Conservation (phyloP, 495 filamentous ascomycete genomes). For the Podospora didyma region DNA sequence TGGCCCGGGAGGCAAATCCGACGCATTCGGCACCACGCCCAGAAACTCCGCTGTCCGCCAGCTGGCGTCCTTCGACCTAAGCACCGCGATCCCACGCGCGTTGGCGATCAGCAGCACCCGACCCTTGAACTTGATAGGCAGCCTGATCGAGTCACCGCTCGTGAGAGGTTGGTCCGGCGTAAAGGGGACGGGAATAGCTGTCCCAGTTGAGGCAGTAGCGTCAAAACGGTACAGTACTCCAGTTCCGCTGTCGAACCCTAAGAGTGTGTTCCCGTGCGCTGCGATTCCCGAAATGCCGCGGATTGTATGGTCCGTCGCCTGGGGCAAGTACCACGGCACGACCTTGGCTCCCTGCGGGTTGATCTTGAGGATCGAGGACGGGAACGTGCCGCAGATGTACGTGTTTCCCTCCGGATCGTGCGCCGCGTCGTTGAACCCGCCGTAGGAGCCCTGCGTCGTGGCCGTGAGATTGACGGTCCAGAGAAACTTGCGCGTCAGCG, state of each 20-base stretch:
- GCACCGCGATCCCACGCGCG: conserved; percentile 26
- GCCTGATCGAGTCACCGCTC: conserved; percentile 26
- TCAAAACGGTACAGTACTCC: conserved; percentile 26
- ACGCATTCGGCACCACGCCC: conserved; percentile 24
- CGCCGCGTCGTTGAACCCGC: conserved; percentile 29
- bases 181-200: conserved; percentile 16
- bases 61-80: conserved; percentile 27
- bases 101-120: conserved; percentile 26
- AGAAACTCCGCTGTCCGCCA: conserved; percentile 31
- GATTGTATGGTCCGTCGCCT: conserved; percentile 19
- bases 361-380: conserved; percentile 24
- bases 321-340: conserved; percentile 21
- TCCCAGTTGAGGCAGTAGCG: conserved; percentile 12
- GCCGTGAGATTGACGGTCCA: conserved; percentile 29
- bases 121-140: conserved; percentile 27
- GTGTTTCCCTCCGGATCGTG: conserved; percentile 27
- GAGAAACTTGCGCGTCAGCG: conserved; percentile 10
- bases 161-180: conserved; percentile 12
- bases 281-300: conserved; percentile 26
- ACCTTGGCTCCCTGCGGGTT: conserved; percentile 17
- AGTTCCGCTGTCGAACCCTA: conserved; percentile 19
- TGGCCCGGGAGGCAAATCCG: conserved; percentile 11
- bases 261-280: conserved; percentile 21
- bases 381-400: conserved; percentile 28
- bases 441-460: conserved; percentile 22